Evolutionary conservation across 2,329 filamentous ascomycete genomes (phyloP), one percentile per base, ranked within the genome.

Genomic region (Claviceps sp.): DNA sequence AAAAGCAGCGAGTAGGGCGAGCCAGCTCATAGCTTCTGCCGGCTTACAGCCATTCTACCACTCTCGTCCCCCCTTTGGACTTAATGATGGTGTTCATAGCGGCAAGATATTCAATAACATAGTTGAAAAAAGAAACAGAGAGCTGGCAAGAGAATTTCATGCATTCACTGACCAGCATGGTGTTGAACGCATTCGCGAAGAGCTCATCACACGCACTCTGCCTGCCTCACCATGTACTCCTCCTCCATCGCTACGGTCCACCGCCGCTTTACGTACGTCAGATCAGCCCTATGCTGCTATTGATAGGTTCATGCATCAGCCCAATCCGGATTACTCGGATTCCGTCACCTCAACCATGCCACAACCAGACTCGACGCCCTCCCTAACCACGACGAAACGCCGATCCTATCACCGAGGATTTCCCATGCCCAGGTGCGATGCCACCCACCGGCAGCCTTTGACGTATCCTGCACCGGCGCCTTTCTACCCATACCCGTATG

Each of bases 161-260:
- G 39, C 39, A 17, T 11, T 3, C n/a, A 20, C 1, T 8, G n/a
- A 5, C 39, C n/a, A 8, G 11, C n/a, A 42, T 11, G n/a, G 54
- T 36, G 58, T 53, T 57, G 60, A 58, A 61, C 56, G 55, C 20
- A 50, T 60, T 57, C 58, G 61, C 50, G 60, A 61, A 48, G 60
- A 61, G 40, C 53, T 68, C 54, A 61, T 68, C 54, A 62, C 66
- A 47, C 66, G 69, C 45, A 67, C 66, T 51, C 70, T 70, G 49
- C 73, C 68, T 48, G 71, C 74, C 45, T 70, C 71, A 52, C 74
- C 75, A 52, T 61, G 77, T 58, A 78, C 72, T 44, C 71, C 75
- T 11, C 72, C 74, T 7, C 67, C 69, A 20, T 4, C 39, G 53
- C 61, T 72, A 49, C 71, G 70, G 52, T 62, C 66, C 47, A 63